Evolutionary conservation across 139 green algal species (phyloP).

Genomic region (Chlorella ohadii): DNA sequence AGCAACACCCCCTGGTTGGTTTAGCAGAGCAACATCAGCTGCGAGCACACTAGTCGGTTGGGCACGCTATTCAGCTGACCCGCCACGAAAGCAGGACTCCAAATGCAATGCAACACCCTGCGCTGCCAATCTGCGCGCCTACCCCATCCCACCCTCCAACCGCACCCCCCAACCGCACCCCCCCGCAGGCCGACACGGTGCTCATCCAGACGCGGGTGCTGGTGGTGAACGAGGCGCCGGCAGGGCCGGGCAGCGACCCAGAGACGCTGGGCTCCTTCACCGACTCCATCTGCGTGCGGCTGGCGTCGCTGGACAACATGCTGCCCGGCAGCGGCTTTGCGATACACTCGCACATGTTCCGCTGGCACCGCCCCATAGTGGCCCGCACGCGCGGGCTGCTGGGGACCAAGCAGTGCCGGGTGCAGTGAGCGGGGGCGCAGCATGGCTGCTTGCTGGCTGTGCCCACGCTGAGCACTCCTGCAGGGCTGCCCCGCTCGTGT

Average conservation of each 20-base stretch:
- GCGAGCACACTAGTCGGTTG: too few relatives aligned
- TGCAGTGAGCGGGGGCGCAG: slow-evolving; percentile 13
- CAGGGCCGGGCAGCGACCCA: background rate
- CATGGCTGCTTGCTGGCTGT: too few relatives aligned
- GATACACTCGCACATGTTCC: slow-evolving; percentile 18
- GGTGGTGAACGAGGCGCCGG: slow-evolving; percentile 22
- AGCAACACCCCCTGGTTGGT: background rate
- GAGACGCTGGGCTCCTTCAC: slow-evolving; percentile 18
- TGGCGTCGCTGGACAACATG: slow-evolving; percentile 22
- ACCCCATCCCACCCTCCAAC: too few relatives aligned
- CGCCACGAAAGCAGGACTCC: too few relatives aligned
- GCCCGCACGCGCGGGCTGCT: slow-evolving; percentile 15
- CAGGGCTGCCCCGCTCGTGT: too few relatives aligned
- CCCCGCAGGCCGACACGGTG: slow-evolving; percentile 25
- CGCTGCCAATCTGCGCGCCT: too few relatives aligned
- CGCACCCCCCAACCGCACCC: background rate
- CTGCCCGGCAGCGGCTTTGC: slow-evolving; percentile 32
- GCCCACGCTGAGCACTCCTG: too few relatives aligned
- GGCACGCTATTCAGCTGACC: too few relatives aligned
- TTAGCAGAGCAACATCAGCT: background rate
- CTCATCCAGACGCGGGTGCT: slow-evolving; percentile 27
- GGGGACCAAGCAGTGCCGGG: slow-evolving; percentile 24
- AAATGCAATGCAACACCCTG: too few relatives aligned
- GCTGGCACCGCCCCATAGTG: slow-evolving; percentile 14
- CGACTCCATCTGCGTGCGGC: slow-evolving; percentile 16